phyloP scores from a whole-genome alignment of 2,329 filamentous ascomycete genomes.

The Epichloe sylvatica region DNA sequence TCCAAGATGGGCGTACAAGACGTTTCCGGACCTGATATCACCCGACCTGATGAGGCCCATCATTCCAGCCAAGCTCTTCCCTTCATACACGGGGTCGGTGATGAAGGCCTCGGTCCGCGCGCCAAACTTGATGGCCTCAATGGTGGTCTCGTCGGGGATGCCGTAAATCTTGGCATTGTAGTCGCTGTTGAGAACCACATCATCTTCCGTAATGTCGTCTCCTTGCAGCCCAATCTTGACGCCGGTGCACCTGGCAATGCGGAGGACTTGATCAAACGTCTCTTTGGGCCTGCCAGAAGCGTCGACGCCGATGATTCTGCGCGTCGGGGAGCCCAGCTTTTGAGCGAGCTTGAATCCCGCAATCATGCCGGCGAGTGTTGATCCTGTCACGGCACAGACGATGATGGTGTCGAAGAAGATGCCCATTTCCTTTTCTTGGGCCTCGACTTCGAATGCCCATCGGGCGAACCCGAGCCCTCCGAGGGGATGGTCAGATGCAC shows the following conservation, averaged over 20 bases:
- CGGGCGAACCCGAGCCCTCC: constrained; percentile 57
- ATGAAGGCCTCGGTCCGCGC: constrained; percentile 58
- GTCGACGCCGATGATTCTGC: constrained; percentile 53
- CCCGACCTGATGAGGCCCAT: constrained; percentile 51
- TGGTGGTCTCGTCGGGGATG: constrained; percentile 49
- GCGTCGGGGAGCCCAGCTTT: constrained; percentile 27
- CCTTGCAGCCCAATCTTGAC: constrained; percentile 46
- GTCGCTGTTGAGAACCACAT: constrained; percentile 37
- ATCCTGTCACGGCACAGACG: constrained; percentile 58
- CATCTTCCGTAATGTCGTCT: constrained; percentile 45
- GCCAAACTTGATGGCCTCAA: constrained; percentile 54
- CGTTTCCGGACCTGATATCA: constrained; percentile 48
- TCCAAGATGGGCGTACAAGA: constrained; percentile 58
- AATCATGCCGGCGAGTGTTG: constrained; percentile 57
- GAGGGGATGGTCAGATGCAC: constrained; percentile 55
- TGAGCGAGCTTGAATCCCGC: constrained; percentile 56
- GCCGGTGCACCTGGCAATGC: constrained; percentile 51
- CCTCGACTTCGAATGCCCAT: constrained; percentile 55
- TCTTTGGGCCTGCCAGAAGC: constrained; percentile 29
- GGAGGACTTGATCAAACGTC: constrained; percentile 50
- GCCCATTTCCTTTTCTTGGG: constrained; percentile 46
- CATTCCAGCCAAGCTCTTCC: constrained; percentile 61
- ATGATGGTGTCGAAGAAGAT: constrained; percentile 55
- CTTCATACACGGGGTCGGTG: constrained; percentile 64
- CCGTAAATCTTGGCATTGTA: constrained; percentile 59